phyloP scores from a whole-genome alignment of 1,139 yeast genomes.

The Diutina pseudorugosa region DNA sequence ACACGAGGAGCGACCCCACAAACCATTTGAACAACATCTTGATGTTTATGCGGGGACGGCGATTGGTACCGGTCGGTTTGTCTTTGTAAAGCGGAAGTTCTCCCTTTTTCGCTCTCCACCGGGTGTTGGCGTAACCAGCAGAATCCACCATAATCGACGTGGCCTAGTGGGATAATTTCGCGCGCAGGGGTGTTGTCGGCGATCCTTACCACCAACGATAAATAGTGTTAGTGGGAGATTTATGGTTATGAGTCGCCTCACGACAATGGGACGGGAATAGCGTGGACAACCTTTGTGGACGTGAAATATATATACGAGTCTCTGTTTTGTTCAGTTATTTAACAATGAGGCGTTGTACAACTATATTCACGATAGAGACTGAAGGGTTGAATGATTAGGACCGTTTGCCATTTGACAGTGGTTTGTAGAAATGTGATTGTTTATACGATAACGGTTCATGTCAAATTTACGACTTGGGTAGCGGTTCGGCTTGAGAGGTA shows the following conservation, averaged over 20 bases:
- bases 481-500: too few species aligned
- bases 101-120: constrained; percentile 10
- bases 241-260: background rate
- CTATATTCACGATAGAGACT: too few species aligned
- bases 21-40: constrained; percentile 33
- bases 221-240: background rate
- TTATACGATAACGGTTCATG: too few species aligned
- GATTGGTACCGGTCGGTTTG: background rate
- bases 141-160: background rate
- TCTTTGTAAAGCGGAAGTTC: constrained; percentile 4
- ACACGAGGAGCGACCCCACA: constrained; percentile 24
- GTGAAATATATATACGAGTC: too few species aligned
- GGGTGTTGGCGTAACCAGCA: constrained; percentile 2
- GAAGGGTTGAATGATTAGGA: too few species aligned
- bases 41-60: background rate
- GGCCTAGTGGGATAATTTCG: background rate
- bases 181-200: background rate
- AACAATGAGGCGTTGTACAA: too few species aligned
- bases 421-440: too few species aligned
- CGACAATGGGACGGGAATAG: too few species aligned
- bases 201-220: background rate
- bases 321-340: too few species aligned
- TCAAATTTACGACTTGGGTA: too few species aligned
- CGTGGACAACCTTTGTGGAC: too few species aligned
- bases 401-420: too few species aligned